Evolutionary conservation across 768 basidiomycete species (phyloP).

Genomic region (Nidularia sp.): DNA sequence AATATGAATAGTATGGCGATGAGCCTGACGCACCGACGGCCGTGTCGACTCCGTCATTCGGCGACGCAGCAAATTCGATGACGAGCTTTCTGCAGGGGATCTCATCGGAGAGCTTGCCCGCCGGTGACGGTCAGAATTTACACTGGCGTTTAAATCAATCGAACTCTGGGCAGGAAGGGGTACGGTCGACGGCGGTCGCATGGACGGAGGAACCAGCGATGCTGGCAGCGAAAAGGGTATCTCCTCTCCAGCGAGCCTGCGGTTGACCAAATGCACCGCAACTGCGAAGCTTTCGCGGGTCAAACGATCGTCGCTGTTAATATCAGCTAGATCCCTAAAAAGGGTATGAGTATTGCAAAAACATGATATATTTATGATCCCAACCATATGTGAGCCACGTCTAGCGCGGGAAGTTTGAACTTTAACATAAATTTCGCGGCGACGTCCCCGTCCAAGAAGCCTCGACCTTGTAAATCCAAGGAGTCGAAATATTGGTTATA

Average conservation of each 20-base stretch:
- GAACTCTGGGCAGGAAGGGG: constrained; percentile 7
- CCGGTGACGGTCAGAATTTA: background rate
- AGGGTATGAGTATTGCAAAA: background rate
- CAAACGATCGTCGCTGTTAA: constrained; percentile 26
- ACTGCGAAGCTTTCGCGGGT: constrained; percentile 33
- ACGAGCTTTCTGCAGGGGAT: too few species aligned
- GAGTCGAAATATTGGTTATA: constrained; percentile 24
- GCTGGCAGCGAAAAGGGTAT: constrained; percentile 26
- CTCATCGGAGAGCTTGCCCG: background rate
- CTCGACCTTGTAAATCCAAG: constrained; percentile 22
- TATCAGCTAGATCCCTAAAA: constrained; percentile 27
- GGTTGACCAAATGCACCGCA: constrained; percentile 30
- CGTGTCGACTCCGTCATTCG: too few species aligned
- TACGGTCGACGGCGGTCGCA: constrained; percentile 9
- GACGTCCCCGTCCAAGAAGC: constrained; percentile 25
- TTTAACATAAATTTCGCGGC: constrained; percentile 26
- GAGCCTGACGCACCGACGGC: too few species aligned
- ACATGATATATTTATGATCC: constrained; percentile 1
- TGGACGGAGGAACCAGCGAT: constrained; percentile 24
- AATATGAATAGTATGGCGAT: too few species aligned
- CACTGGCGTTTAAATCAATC: too few species aligned
- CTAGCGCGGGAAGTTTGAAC: constrained; percentile 25
- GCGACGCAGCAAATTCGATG: too few species aligned
- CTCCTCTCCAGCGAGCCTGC: constrained; percentile 22
- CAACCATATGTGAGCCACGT: constrained; percentile 33